A percentile compares a stretch with the other conserved stretches of the same genome.
Conservation (phyloP, 345 rosid genomes). For the Eucalyptus dawsonii region DNA sequence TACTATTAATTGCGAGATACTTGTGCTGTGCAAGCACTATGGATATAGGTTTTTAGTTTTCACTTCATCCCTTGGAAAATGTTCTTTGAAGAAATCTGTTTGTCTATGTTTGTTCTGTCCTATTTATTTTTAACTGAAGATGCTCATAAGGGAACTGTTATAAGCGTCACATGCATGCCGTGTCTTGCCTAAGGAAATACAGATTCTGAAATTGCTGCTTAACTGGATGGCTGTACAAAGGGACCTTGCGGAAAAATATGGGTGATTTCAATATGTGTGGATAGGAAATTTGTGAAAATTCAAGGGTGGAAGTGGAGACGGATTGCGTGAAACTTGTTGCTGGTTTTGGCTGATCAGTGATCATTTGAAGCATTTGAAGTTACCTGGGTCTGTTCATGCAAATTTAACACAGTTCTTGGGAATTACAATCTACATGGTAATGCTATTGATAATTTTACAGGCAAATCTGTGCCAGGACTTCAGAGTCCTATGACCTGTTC, state of each 20-base stretch:
- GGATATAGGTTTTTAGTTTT: neutral
- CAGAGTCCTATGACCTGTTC: neutral
- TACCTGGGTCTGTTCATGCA: neutral
- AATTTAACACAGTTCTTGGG: neutral
- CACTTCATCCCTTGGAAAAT: neutral
- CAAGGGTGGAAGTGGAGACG: neutral
- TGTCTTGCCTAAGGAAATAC: neutral
- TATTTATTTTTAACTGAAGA: neutral
- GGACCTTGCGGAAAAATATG: neutral
- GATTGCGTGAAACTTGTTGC: neutral
- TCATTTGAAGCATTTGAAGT: neutral
- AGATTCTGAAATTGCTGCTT: neutral
- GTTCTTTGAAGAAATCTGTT: neutral
- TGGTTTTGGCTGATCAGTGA: neutral
- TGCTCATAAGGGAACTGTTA: neutral
- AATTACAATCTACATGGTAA: neutral
- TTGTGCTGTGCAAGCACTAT: neutral
- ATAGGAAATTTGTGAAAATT: neutral
- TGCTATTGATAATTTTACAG: neutral
- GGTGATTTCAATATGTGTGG: neutral
- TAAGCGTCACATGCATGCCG: neutral
- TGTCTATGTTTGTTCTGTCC: neutral
- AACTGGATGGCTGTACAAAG: neutral
- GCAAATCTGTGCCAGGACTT: neutral
- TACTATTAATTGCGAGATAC: neutral